Percentiles rank a stretch among this genome's conserved stretches.
These are phyloP conservation scores for Kodamaea nitidulidarum DNA, from an alignment of 805 yeast genomes.

Conservation along the genomic window DNA sequence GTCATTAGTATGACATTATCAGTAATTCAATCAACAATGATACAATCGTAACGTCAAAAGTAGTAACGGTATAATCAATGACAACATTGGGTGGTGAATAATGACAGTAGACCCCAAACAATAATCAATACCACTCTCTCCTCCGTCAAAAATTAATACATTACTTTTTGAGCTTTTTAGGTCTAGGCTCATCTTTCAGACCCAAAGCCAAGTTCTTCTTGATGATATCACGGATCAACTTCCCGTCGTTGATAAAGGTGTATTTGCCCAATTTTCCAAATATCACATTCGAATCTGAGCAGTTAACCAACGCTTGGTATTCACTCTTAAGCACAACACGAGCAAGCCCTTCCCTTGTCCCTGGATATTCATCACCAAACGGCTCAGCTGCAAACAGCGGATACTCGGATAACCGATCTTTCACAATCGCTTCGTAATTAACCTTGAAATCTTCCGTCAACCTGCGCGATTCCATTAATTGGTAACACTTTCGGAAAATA, in stretches of 20 bases:
- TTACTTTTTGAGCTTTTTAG: not conserved
- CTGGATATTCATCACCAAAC: constrained; percentile 9
- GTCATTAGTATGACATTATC: no score
- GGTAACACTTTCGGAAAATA: constrained; percentile 56
- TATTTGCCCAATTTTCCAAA: constrained; percentile 27
- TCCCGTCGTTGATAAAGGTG: constrained; percentile 53
- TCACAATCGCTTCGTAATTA: constrained; percentile 31
- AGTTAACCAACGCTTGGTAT: constrained; percentile 42
- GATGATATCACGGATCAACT: constrained; percentile 53
- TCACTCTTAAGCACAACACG: constrained; percentile 55
- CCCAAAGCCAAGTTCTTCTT: constrained; percentile 30
- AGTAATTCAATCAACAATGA: no score
- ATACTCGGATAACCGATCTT: constrained; percentile 42
- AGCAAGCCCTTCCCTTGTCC: constrained; percentile 44
- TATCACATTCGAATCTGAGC: constrained; percentile 28
- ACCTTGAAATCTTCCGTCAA: constrained; percentile 38
- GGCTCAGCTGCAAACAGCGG: constrained; percentile 34
- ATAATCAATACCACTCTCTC: no score
- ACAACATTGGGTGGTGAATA: no score
- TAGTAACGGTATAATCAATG: no score
- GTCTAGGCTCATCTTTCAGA: not conserved
- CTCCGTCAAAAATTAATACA: no score
- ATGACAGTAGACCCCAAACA: no score
- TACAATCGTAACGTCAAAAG: no score
- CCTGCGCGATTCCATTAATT: constrained; percentile 49